These are phyloP conservation scores for Euphorbia lathyris DNA, from an alignment of 345 rosid genomes.

Conservation along the genomic window DNA sequence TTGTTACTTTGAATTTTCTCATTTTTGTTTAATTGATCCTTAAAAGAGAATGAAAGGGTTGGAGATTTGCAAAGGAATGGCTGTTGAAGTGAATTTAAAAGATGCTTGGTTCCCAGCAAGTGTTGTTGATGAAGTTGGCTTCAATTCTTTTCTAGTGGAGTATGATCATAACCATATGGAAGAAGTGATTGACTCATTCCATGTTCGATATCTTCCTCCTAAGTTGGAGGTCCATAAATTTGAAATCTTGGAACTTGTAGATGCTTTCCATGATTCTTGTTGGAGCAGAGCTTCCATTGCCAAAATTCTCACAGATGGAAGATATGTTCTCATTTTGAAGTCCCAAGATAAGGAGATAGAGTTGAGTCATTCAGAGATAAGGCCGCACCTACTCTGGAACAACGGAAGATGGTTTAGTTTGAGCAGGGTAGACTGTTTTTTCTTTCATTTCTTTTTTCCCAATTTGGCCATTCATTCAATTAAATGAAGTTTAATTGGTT, in stretches of 20 bases:
- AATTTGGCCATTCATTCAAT: too few species aligned
- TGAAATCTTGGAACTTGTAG: slow-evolving; percentile 6
- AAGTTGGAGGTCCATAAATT: neutral
- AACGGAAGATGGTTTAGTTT: slow-evolving; percentile 4
- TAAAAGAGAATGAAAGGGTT: slow-evolving; percentile 12
- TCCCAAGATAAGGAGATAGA: neutral
- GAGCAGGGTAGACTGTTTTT: slow-evolving; percentile 9
- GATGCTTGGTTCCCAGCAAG: slow-evolving; percentile 7
- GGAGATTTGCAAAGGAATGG: slow-evolving; percentile 4
- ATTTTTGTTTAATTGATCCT: neutral
- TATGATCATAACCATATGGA: neutral
- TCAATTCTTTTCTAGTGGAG: slow-evolving; percentile 13
- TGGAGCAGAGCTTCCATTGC: slow-evolving; percentile 11
- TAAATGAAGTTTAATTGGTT: too few species aligned
- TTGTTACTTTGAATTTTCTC: neutral
- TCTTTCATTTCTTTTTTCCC: neutral
- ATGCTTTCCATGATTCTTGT: slow-evolving; percentile 12
- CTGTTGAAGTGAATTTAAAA: slow-evolving; percentile 8
- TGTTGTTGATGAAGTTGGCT: slow-evolving; percentile 13
- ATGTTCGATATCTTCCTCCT: slow-evolving; percentile 13
- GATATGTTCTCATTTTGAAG: neutral
- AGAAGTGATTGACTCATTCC: slow-evolving; percentile 12
- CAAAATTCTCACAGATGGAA: slow-evolving; percentile 10
- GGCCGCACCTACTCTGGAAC: neutral
- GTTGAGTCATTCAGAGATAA: slow-evolving; percentile 4